phyloP scores from a whole-genome alignment of 2,329 filamentous ascomycete genomes.

The Pseudogymnoascus destructans region DNA sequence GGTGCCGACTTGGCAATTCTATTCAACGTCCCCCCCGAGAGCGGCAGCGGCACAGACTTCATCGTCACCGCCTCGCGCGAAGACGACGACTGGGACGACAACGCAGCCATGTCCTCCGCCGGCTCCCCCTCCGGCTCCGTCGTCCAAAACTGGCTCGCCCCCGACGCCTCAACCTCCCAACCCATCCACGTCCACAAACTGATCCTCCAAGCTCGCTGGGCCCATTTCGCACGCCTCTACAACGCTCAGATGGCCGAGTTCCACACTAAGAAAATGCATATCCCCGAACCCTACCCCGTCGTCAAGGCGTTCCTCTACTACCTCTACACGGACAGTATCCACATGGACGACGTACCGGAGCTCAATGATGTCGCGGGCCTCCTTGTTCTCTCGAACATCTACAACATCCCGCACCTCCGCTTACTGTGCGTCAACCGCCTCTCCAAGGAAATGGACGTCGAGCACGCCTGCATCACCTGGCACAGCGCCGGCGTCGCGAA shows the following conservation, averaged over 20 bases:
- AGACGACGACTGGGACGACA: slow-evolving; percentile 53
- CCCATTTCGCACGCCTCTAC: slow-evolving; percentile 87
- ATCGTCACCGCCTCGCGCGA: slow-evolving; percentile 78
- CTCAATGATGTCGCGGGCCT: slow-evolving; percentile 84
- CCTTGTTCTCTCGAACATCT: slow-evolving; percentile 94
- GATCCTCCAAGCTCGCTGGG: slow-evolving; percentile 90
- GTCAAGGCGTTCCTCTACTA: slow-evolving; percentile 94
- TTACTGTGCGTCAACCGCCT: slow-evolving; percentile 84
- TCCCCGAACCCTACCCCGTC: slow-evolving; percentile 87
- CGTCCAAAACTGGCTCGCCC: slow-evolving; percentile 40
- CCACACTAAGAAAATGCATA: slow-evolving; percentile 94
- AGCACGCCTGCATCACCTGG: slow-evolving; percentile 93
- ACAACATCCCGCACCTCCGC: slow-evolving; percentile 88
- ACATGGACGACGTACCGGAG: slow-evolving; percentile 41
- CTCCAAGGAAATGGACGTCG: slow-evolving; percentile 80
- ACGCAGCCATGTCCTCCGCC: slow-evolving; percentile 37
- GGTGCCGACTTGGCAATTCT: slow-evolving; percentile 75
- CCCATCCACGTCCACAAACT: slow-evolving; percentile 93
- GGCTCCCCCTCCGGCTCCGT: not conserved
- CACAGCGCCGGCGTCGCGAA: slow-evolving; percentile 80
- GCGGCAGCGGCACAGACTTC: slow-evolving; percentile 81
- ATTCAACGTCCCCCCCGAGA: slow-evolving; percentile 76
- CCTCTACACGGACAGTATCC: slow-evolving; percentile 89
- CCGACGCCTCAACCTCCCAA: slow-evolving; percentile 53
- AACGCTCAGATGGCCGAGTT: slow-evolving; percentile 94